These are phyloP conservation scores for Pueraria montana DNA, from an alignment of 306 rosid genomes.

Conservation along the genomic window DNA sequence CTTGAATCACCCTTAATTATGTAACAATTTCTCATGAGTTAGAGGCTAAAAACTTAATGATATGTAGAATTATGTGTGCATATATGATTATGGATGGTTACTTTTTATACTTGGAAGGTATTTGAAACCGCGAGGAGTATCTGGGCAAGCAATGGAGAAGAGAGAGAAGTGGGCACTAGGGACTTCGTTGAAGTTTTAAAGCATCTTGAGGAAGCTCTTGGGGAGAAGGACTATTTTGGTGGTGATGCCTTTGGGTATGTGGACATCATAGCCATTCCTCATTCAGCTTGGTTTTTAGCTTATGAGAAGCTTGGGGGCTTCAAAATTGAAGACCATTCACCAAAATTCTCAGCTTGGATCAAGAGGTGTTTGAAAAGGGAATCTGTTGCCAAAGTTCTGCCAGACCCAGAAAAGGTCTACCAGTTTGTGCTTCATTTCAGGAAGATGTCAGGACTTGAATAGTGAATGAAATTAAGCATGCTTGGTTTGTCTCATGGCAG, in stretches of 20 bases:
- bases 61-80: not conserved
- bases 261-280: constrained; percentile 63
- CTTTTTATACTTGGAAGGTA: constrained; percentile 48
- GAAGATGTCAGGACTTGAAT: constrained; percentile 60
- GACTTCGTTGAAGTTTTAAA: constrained; percentile 67
- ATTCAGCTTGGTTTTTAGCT: constrained; percentile 70
- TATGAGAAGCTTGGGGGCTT: constrained; percentile 71
- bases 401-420: constrained; percentile 65
- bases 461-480: not conserved
- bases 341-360: constrained; percentile 77
- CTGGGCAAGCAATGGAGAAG: constrained; percentile 73
- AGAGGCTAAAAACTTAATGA: not conserved
- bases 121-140: constrained; percentile 59
- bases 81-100: constrained; percentile 1
- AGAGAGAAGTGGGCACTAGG: constrained; percentile 57
- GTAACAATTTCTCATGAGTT: not conserved
- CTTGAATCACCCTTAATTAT: no score
- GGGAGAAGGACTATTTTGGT: constrained; percentile 67
- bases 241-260: constrained; percentile 70
- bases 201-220: constrained; percentile 68
- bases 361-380: constrained; percentile 58
- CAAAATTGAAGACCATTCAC: constrained; percentile 62
- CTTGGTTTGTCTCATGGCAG: not conserved
- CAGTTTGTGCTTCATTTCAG: constrained; percentile 54
- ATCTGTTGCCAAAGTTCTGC: constrained; percentile 58